Evolutionary conservation across 257 asterid species (phyloP).

Genomic region (Capsicum chinense): DNA sequence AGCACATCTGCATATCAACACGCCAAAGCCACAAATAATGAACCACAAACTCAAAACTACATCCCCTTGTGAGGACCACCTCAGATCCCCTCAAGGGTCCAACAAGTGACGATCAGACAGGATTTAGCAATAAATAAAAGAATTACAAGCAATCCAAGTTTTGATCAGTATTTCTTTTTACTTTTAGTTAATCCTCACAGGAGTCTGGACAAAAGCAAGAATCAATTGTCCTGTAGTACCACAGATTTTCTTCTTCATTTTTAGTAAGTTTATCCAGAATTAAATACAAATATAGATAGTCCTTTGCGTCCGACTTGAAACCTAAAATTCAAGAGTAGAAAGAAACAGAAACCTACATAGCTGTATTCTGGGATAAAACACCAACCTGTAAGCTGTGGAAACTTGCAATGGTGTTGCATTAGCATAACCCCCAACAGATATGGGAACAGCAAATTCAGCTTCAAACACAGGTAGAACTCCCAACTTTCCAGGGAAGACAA

Average conservation of each 20-base stretch:
- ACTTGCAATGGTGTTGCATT: slow-evolving; percentile 97
- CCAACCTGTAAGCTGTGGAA: slow-evolving; percentile 96
- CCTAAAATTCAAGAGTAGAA: neutral
- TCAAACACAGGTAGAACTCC: slow-evolving; percentile 97
- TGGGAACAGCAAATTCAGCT: slow-evolving; percentile 98
- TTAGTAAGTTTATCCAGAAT: neutral
- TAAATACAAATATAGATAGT: neutral
- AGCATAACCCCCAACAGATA: slow-evolving; percentile 97
- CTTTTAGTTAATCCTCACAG: slow-evolving; percentile 4
- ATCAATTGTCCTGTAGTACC: slow-evolving; percentile 3
- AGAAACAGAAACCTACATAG: neutral
- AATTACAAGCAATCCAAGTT: slow-evolving; percentile 16
- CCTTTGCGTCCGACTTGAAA: neutral
- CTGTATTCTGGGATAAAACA: slow-evolving; percentile 22
- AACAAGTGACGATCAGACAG: neutral
- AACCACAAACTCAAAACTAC: slow-evolving; percentile 3
- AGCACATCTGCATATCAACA: slow-evolving; percentile 75
- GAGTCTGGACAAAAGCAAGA: neutral
- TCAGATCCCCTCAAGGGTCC: slow-evolving; percentile 21
- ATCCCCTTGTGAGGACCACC: slow-evolving; percentile 23
- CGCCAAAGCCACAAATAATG: neutral
- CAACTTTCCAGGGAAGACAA: slow-evolving; percentile 96
- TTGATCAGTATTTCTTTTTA: neutral
- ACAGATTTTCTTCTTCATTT: neutral
- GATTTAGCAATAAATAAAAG: neutral